A percentile compares a stretch with the other conserved stretches of the same genome.
These are phyloP conservation scores for Hymenochaete sp. DNA, from an alignment of 1,284 basidiomycete species.

Conservation along the genomic window DNA sequence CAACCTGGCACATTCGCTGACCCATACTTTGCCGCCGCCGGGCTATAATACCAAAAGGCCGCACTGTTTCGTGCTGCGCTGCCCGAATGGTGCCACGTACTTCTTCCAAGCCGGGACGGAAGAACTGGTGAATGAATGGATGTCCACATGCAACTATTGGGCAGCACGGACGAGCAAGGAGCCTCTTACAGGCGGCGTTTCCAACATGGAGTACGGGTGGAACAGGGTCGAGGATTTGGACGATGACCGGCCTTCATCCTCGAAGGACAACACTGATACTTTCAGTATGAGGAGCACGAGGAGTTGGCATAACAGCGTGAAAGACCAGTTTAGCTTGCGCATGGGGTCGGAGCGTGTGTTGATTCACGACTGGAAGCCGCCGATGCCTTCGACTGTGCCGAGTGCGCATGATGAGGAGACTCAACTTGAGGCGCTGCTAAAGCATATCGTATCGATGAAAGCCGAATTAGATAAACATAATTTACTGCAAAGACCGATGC, in stretches of 20 bases:
- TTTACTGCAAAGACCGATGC: slow-evolving; percentile 78
- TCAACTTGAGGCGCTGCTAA: slow-evolving; percentile 79
- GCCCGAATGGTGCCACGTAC: slow-evolving; percentile 81
- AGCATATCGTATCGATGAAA: slow-evolving; percentile 71
- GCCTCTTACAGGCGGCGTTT: slow-evolving; percentile 88
- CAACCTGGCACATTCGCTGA: slow-evolving; percentile 79
- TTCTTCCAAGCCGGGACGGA: slow-evolving; percentile 98
- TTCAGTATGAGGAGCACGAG: slow-evolving; percentile 58
- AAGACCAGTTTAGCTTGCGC: slow-evolving; percentile 55
- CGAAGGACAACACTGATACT: slow-evolving; percentile 55
- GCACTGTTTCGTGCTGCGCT: slow-evolving; percentile 91
- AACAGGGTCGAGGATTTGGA: slow-evolving; percentile 58
- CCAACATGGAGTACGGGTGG: slow-evolving; percentile 99
- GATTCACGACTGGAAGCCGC: slow-evolving; percentile 93
- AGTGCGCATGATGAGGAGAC: slow-evolving; percentile 87
- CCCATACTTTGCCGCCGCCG: slow-evolving; percentile 81
- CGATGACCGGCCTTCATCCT: slow-evolving; percentile 43
- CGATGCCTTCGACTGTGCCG: slow-evolving; percentile 72
- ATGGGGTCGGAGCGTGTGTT: slow-evolving; percentile 61
- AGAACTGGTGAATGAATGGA: slow-evolving; percentile 96
- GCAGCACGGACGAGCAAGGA: slow-evolving; percentile 90
- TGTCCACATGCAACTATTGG: slow-evolving; percentile 98
- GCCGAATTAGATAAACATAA: slow-evolving; percentile 79
- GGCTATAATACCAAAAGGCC: slow-evolving; percentile 88
- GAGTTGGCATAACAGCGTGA: slow-evolving; percentile 47